Evolutionary conservation across 352 stramenopile species (phyloP), one percentile per base, ranked within the genome.

Genomic region (Globisporangium perplexum): DNA sequence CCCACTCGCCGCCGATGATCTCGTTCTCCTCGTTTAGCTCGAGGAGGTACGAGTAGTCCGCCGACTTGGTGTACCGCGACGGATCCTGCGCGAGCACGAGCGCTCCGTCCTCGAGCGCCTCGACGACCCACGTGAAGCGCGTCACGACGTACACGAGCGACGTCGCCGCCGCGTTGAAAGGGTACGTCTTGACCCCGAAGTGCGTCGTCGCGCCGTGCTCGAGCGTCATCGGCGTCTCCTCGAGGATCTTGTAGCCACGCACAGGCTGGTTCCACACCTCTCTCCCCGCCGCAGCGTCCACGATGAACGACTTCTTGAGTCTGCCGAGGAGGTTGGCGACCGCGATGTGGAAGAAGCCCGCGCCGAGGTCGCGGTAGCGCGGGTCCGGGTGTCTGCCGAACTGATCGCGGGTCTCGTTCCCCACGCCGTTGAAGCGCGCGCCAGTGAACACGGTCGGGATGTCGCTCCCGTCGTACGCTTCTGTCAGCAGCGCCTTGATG

Each of bases 281-380:
- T 7, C 18, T 3, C 75, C 41, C 65, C 56, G 50, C 77, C 81
- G 56, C 39, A 0, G 76, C 63, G 38, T 88, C 77, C 2, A 71
- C 38, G 5, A 88, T 51, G 57, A 84, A 83, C 3, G 63, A 51
- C 14, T 55, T 1, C 14, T 71, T 71, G 26, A 68, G 54, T 6
- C 60, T 64, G 2, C 66, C 71, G 0, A 88, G 49, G 2, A 88
- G 35, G 63, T 84, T 88, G 14, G 63, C 28, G 36, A 78, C 31
- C 3, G 69, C 71, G 17, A 74, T 59, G 56, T 81, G 71, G 61
- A 81, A 74, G 53, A 81, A 68, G 1, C 72, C 77, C 8, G 77
- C 54, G 23, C 79, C 75, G 4, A 84, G n/a, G 53, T 85, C 74
- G 36, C 70, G 77, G 18, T 59, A 75, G 1, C 66, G 38, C 3